Evolutionary conservation across 108 stramenopile genomes (phyloP).

Genomic region (Cyclotella cryptica): DNA sequence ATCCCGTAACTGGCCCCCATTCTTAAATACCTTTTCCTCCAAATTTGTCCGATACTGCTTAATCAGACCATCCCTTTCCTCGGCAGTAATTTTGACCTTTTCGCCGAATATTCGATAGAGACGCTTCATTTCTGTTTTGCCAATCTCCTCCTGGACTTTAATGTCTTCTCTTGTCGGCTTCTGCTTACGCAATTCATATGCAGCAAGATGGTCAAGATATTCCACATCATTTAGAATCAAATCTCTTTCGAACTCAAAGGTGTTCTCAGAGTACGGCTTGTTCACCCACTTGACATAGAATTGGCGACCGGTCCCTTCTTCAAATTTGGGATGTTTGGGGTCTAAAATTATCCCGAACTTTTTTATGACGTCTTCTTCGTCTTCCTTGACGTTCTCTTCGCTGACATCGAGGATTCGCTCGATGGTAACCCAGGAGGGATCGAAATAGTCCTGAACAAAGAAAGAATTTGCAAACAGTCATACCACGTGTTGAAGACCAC

Average conservation of each 20-base stretch:
- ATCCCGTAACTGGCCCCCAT: slow-evolving; percentile 88
- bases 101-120: slow-evolving; percentile 82
- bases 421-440: slow-evolving; percentile 77
- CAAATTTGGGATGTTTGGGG: slow-evolving; percentile 65
- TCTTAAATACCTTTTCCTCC: slow-evolving; percentile 59
- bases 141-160: slow-evolving; percentile 13
- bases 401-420: slow-evolving; percentile 71
- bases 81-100: slow-evolving; percentile 38
- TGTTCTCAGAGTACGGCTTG: slow-evolving; percentile 65
- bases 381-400: slow-evolving; percentile 30
- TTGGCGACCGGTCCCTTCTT: slow-evolving; percentile 74
- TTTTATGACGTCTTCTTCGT: slow-evolving; percentile 25
- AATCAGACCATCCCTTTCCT: slow-evolving; percentile 57
- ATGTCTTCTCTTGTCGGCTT: slow-evolving; percentile 65
- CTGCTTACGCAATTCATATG: slow-evolving; percentile 56
- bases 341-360: slow-evolving; percentile 77
- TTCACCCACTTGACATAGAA: slow-evolving; percentile 87
- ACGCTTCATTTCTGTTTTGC: slow-evolving; percentile 56
- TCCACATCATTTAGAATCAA: slow-evolving; percentile 81
- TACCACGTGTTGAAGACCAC: neutral
- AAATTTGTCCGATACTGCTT: slow-evolving; percentile 66
- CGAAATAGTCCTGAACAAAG: slow-evolving; percentile 90
- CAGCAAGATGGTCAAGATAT: slow-evolving; percentile 62
- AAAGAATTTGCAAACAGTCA: neutral
- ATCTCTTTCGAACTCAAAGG: slow-evolving; percentile 89